Evolutionary conservation across 2,329 filamentous ascomycete genomes (phyloP), one percentile per base, ranked within the genome.

Genomic region (Fusarium anguioides): DNA sequence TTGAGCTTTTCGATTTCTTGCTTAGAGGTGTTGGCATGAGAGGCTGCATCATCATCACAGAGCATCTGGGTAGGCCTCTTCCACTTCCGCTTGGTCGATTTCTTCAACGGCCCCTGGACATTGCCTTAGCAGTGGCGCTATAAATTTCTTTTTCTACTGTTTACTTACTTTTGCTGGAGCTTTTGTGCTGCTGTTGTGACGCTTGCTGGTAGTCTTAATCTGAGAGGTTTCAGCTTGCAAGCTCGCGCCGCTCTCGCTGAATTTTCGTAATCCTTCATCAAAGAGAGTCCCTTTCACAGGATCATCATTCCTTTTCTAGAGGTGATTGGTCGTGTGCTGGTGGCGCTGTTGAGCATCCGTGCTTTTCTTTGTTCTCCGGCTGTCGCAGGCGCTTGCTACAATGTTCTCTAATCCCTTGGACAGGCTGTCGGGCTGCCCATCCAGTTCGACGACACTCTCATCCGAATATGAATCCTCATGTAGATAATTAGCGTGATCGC

Each of bases 141-240:
- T 5, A 14, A 14, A 14, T 18, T 8, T 1, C 3, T 0, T 11
- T 12, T 1, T 10, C 2, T 26, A 6, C 18, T 8, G 5, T 14
- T 1, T 1, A 21, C 7, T 45, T n/a, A 26, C 39, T 17, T 10
- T 10, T 0, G 6, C 1, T n/a, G 8, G 4, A 9, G 11, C 9
- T 17, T 2, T 7, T 4, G 8, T 4, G 7, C 2, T 12, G n/a
- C 26, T 24, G 1, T 1, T 24, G 4, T 9, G 23, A 8, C 4
- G 2, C 6, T 33, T 45, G 14, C 3, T 17, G 2, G 0, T 11
- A 3, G 8, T 6, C 14, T 51, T 23, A 1, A 21, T 15, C 21
- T 39, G 23, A 9, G 21, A 7, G 6, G 5, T 8, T 15, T 23
- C 10, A 8, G 6, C 4, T 7, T 26, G 6, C 3, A 54, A 14